Evolutionary conservation across 345 rosid genomes (phyloP).

Genomic region (Acer saccharum): DNA sequence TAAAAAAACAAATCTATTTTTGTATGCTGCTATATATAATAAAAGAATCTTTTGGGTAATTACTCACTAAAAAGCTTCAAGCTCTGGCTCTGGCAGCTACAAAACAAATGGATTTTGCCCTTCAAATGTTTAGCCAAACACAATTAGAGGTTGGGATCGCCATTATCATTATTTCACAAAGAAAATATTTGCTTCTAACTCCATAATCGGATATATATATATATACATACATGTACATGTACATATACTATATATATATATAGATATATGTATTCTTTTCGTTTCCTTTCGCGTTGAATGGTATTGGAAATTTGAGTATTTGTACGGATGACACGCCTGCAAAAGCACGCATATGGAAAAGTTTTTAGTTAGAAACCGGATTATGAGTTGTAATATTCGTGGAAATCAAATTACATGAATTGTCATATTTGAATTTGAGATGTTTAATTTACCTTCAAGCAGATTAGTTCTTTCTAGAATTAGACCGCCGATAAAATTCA

Average conservation of each 20-base stretch:
- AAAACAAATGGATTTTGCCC: background rate
- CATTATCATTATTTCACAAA: background rate
- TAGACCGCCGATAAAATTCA: slow-evolving; percentile 3
- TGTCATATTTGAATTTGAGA: background rate
- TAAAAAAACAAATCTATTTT: background rate
- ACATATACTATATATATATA: background rate
- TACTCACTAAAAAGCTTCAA: background rate
- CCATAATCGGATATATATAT: background rate
- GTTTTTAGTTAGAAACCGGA: background rate
- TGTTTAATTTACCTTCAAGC: slow-evolving; percentile 15
- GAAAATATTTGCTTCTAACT: background rate
- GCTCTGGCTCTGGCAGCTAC: background rate
- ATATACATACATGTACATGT: slow-evolving; percentile 3
- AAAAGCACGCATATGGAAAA: background rate
- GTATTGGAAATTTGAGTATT: background rate
- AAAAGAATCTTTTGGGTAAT: background rate
- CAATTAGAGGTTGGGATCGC: background rate
- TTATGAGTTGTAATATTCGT: background rate
- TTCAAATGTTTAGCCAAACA: background rate
- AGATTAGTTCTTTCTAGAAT: slow-evolving; percentile 19
- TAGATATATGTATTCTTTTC: background rate
- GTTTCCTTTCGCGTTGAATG: background rate
- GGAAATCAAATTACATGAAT: background rate
- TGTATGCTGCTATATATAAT: background rate
- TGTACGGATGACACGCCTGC: background rate